phyloP scores from a whole-genome alignment of 139 green algal genomes.

The Yamagishiella unicocca region DNA sequence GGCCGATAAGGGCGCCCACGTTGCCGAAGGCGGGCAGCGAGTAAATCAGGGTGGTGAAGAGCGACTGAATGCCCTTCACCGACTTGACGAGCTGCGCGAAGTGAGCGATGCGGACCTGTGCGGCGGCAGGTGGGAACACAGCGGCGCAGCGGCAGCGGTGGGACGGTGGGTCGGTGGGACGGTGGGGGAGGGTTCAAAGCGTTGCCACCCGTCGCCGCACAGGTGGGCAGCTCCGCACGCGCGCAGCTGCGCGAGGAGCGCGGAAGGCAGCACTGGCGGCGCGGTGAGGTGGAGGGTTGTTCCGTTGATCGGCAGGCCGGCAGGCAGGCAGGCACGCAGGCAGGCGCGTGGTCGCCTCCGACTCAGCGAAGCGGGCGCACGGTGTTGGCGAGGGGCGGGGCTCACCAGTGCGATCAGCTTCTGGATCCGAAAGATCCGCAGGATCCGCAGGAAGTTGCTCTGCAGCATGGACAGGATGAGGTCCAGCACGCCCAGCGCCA shows the following conservation, averaged over 20 bases:
- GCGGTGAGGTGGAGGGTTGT: too few species aligned
- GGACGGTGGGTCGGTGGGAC: neutral
- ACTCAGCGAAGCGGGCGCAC: too few species aligned
- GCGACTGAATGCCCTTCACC: slow-evolving; percentile 57
- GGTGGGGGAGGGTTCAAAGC: neutral
- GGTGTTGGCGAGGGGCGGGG: too few species aligned
- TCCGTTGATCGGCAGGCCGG: too few species aligned
- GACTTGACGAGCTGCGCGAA: slow-evolving; percentile 38
- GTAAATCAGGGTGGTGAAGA: slow-evolving; percentile 82
- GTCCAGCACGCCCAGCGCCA: slow-evolving; percentile 63
- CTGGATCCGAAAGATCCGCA: slow-evolving; percentile 67
- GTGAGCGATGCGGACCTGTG: slow-evolving; percentile 14
- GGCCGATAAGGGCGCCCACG: slow-evolving; percentile 79
- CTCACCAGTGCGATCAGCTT: slow-evolving; percentile 71
- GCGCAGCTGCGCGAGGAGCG: too few species aligned
- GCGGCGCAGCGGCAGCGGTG: too few species aligned
- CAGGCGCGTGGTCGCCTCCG: too few species aligned
- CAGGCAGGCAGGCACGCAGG: too few species aligned
- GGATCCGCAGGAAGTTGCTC: slow-evolving; percentile 61
- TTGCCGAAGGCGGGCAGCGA: slow-evolving; percentile 87
- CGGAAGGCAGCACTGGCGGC: too few species aligned
- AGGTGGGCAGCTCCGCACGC: too few species aligned
- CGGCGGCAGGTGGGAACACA: neutral
- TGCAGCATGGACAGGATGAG: slow-evolving; percentile 58
- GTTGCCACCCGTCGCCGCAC: too few species aligned